Evolutionary conservation across 257 asterid species (phyloP), one percentile per base, ranked within the genome.

Genomic region (Haberlea rhodopensis): DNA sequence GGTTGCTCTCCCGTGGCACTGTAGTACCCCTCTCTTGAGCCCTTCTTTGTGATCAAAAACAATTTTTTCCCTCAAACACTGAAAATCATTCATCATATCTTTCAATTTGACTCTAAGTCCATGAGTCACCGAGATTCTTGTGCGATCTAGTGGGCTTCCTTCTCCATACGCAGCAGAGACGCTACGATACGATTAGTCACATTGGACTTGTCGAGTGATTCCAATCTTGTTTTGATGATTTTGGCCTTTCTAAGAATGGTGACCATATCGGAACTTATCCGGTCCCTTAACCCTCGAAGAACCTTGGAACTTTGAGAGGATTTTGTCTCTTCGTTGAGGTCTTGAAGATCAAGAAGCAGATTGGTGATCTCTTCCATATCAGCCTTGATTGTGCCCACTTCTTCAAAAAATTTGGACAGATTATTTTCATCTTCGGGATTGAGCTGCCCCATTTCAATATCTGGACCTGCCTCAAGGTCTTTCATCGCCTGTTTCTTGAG

Each of bases 391-490:
- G 65, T 29, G 19, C 69, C 82, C 3, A 81, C 89, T 60, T 89
- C 86, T 67, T 76, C 84, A 48, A 89, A 89, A 73, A 89, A 89
- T 10, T 66, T 67, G 1, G 94, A 69, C 43, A 89, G 88, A 13
- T 76, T 83, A 16, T 1, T 69, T 27, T 81, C 87, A 15, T 87
- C 94, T 0, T 75, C 55, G 0, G 87, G 87, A 76, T 75, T 76
- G 65, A 85, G 82, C 75, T 83, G 76, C 26, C 95, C 97, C 88
- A 81, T 77, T 61, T 90, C 97, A 1, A 87, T 52, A 61, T 83
- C 90, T 1, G 73, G 72, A 20, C 71, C 84, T 5, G 86, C 23
- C 73, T 81, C 90, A 4, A 79, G 74, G 26, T 90, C 95, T 80
- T 80, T 80, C 75, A 64, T 69, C 1, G 95, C 95, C 51, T 85